Base-by-base conservation (phyloP, 352 stramenopile species). In the Aphanomyces invadans region DNA sequence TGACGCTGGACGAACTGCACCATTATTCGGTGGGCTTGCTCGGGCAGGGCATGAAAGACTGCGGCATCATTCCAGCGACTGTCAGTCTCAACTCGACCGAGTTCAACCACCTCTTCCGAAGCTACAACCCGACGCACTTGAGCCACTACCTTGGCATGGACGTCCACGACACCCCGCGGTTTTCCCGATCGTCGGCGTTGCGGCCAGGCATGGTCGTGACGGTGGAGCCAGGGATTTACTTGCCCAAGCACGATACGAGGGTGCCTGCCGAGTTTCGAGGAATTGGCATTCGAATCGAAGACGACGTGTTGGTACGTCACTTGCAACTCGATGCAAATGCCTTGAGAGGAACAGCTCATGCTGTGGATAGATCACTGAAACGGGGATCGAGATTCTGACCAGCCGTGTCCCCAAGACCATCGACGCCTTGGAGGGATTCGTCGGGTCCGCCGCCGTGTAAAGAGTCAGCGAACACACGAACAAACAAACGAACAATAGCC, bases 81-180 rank as follows among this genome's bases (percentile, higher is more conserved):
- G 66, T 70, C 53, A 66, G 51, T 1, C 36, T 71, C 44, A 75
- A 78, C 55, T 74, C 71, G 31, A 68, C 74, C 15, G 70, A 76
- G 5, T 68, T 84, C 48, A 70, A 51, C 55, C 17, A 65, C 15
- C 77, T 88, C 64, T 87, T 90, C 65, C 80, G 89, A 26, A 83
- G 80, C 68, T 93, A 93, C 70, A 93, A 93, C 62, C 84, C 84
- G 49, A 93, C 84, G n/a, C 82, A 93, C 52, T 85, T 93, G 28
- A 81, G 84, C 7, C 84, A 93, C 66, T 93, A 90, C 68, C 55
- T 93, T 15, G 84, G 84, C 57, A 90, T 93, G 75, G 84, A 93
- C 62, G 84, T 86, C 7, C 84, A 93, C 60, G 84, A 93, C 62
- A 93, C 84, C 29, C 81, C 84, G 3, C 78, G 88, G 56, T 74